Evolutionary conservation across 2,329 filamentous ascomycete species (phyloP).

Genomic region (Helotiales sp.): DNA sequence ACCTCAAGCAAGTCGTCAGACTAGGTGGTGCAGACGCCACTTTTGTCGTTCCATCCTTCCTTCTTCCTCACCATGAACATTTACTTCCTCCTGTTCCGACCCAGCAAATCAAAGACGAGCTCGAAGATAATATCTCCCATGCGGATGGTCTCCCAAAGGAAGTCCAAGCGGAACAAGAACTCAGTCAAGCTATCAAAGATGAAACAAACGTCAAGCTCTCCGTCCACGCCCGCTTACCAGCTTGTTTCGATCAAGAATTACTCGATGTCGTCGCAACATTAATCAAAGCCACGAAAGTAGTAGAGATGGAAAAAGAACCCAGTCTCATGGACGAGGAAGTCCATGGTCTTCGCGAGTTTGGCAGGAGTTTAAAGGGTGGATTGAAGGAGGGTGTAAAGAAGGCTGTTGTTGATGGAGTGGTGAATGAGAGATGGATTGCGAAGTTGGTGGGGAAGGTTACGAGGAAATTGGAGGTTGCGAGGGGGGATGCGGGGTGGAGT

Average conservation of each 20-base stretch:
- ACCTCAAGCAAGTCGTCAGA: slow-evolving; percentile 48
- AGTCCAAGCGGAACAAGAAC: slow-evolving; percentile 40
- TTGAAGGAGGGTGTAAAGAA: slow-evolving; percentile 49
- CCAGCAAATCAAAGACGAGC: slow-evolving; percentile 32
- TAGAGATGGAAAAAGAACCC: slow-evolving; percentile 48
- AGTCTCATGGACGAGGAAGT: slow-evolving; percentile 31
- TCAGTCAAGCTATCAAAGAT: slow-evolving; percentile 45
- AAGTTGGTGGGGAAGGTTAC: slow-evolving; percentile 52
- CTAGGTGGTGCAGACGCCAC: slow-evolving; percentile 51
- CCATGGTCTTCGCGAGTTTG: slow-evolving; percentile 34
- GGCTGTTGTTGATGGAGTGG: slow-evolving; percentile 44
- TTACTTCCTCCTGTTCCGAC: slow-evolving; percentile 45
- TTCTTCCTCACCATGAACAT: slow-evolving; percentile 56
- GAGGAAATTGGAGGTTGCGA: slow-evolving; percentile 46
- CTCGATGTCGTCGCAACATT: slow-evolving; percentile 55
- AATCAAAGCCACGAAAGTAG: slow-evolving; percentile 57
- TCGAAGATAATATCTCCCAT: slow-evolving; percentile 40
- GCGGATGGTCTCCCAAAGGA: slow-evolving; percentile 45
- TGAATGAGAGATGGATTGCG: slow-evolving; percentile 56
- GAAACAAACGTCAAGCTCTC: slow-evolving; percentile 48
- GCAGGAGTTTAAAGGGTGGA: slow-evolving; percentile 32
- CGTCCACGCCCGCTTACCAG: slow-evolving; percentile 49
- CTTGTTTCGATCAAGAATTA: slow-evolving; percentile 49
- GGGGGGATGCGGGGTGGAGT: slow-evolving; percentile 52
- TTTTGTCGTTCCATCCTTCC: slow-evolving; percentile 47